Base-by-base conservation (phyloP, 352 stramenopile species). In the Phytophthora aleatoria region DNA sequence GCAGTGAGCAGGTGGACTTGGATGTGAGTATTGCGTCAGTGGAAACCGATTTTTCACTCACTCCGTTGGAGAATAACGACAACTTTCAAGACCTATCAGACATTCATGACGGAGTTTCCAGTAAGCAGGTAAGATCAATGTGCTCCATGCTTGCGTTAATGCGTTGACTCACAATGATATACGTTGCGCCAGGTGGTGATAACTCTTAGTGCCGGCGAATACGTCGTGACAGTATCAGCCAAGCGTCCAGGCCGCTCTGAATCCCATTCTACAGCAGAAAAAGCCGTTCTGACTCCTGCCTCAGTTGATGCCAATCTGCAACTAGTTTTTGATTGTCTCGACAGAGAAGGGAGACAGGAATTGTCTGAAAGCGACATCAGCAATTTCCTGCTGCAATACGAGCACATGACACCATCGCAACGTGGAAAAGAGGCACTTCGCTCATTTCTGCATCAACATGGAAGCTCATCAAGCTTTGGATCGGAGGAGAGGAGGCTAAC, bases 281-380 rank as follows among this genome's bases (percentile, higher is more conserved):
- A 28, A 11, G 16, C 11, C 5, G 30, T 47, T 7, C 36, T 78
- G 50, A 70, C 58, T 16, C 27, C 38, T 27, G 13, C 43, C 16
- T 60, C 56, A 1, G 24, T 70, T 4, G 55, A 83, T 3, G 41
- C 43, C 13, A 87, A 84, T 27, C 26, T 87, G 26, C 49, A 69
- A 42, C 63, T 87, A 13, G 47, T 77, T 30, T 86, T 89, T 24
- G 55, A 76, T 12, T 79, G 70, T 43, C 61, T 90, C 16, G 81
- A 90, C 20, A 52, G 62, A 9, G 64, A 85, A 61, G 65, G 52
- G 38, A 57, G 26, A 2, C 42, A 86, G 31, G 72, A 70, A 10
- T 27, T 87, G 44, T 68, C 65, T 1, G 35, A 42, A 0, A 33
- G 31, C 1, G 69, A 88, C 31, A 56, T 87, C 5, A 9, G 27